Evolutionary conservation across 768 basidiomycete species (phyloP), one percentile per base, ranked within the genome.

Genomic region (Suillus bovinus): DNA sequence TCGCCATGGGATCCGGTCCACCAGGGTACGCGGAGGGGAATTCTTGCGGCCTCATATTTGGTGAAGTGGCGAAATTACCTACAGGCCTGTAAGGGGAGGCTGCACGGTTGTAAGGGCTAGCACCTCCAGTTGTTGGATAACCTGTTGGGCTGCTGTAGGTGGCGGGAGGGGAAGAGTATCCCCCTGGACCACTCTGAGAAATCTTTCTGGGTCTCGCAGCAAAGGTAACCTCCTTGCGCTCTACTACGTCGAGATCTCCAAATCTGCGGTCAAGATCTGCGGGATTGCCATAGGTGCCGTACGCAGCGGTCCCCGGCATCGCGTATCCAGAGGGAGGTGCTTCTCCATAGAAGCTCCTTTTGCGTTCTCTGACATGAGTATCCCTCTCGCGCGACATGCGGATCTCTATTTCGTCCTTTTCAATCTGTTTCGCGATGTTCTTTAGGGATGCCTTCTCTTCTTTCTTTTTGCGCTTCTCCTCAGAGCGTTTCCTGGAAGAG

Each of bases 361-460:
- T 80, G 54, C 85, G 81, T 68, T 86, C 83, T 58, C 72, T 71
- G 17, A 67, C 70, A 52, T 83, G 77, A 5, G 79, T 76, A 69
- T 88, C 87, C 46, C 80, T 78, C 64, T 86, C 88, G 50, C 86
- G 84, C 29, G 83, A 85, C 33, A 79, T 75, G 55, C 82, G 81
- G 33, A 85, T 75, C n/a, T 86, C 84, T 42, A 78, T 77, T 31
- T 88, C 86, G 58, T 81, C 75, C 22, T 72, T 77, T 31, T 80
- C 80, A 44, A 74, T 80, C 38, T 71, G 72, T 59, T 73, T 76
- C 57, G 71, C 72, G 58, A 77, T 70, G 29, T 79, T 76, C 68
- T 72, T 81, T 27, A 75, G 70, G 8, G 76, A 76, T 17, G 74
- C 74, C 57, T 77, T 80, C 62, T 79, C 78, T 65, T 86, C 86